These are phyloP conservation scores for Fraxinus cuspidata DNA, from an alignment of 257 asterid genomes.

Conservation along the genomic window DNA sequence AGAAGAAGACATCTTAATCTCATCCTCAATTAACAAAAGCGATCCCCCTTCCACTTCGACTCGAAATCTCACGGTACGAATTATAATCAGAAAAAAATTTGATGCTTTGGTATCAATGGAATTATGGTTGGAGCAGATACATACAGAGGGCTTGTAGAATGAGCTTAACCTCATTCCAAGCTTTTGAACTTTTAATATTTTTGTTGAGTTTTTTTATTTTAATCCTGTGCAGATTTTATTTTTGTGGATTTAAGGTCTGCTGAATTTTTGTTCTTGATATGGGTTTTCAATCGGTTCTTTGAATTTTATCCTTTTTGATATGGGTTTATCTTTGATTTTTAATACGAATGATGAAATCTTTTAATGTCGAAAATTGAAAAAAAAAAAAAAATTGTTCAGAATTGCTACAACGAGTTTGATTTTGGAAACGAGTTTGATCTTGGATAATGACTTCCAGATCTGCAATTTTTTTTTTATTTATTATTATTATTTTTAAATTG, in stretches of 20 bases:
- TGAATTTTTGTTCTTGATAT: not conserved
- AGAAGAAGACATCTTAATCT: slow-evolving; percentile 28
- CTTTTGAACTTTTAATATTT: not conserved
- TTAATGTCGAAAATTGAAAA: not conserved
- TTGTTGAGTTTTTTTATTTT: not conserved
- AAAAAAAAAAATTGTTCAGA: not conserved
- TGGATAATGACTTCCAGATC: not conserved
- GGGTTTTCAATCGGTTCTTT: not conserved
- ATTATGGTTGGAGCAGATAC: slow-evolving; percentile 14
- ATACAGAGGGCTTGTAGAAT: slow-evolving; percentile 8
- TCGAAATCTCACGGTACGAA: slow-evolving; percentile 39
- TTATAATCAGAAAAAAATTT: not conserved
- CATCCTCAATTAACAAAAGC: slow-evolving; percentile 27
- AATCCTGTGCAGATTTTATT: not conserved
- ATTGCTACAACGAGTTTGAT: not conserved
- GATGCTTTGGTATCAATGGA: not conserved
- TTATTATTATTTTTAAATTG: not conserved
- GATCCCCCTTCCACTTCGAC: slow-evolving; percentile 34
- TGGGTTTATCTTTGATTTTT: not conserved
- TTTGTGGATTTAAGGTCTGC: not conserved
- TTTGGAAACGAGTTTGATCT: not conserved
- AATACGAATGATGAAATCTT: not conserved
- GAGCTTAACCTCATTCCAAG: slow-evolving; percentile 5
- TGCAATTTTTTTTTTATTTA: not conserved
- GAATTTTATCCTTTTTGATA: not conserved